Conservation (phyloP, 2,329 filamentous ascomycete genomes). For the Exserohilum turcica region DNA sequence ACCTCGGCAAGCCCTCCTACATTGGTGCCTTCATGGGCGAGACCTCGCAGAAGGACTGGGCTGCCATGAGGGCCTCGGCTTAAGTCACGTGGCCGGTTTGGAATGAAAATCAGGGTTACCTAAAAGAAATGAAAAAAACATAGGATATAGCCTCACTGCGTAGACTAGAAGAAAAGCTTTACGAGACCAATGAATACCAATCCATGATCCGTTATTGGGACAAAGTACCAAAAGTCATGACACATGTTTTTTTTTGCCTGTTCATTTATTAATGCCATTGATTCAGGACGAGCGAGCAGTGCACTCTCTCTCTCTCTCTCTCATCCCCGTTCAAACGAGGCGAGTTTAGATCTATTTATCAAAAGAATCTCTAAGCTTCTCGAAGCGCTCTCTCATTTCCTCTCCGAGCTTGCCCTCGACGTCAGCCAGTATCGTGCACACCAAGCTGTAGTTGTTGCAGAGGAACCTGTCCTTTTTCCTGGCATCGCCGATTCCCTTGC, state of each 20-base stretch:
- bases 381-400: conserved; percentile 79
- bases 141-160: background rate
- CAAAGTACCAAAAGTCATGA: background rate
- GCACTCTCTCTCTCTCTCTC: too few species aligned
- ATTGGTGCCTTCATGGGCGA: conserved; percentile 25
- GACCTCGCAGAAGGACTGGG: conserved; percentile 27
- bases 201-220: too few species aligned
- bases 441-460: conserved; percentile 93
- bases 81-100: background rate
- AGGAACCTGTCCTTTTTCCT: conserved; percentile 86
- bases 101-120: background rate
- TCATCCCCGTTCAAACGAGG: too few species aligned
- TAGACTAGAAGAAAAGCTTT: background rate
- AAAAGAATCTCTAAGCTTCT: conserved; percentile 58
- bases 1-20: conserved; percentile 23
- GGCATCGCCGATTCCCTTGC: conserved; percentile 74
- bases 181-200: background rate
- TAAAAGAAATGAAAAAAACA: too few species aligned
- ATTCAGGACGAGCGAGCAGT: too few species aligned
- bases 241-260: too few species aligned
- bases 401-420: conserved; percentile 71
- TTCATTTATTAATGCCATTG: background rate
- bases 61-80: conserved; percentile 20
- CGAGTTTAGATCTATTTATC: conserved; percentile 28
- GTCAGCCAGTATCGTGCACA: conserved; percentile 85